These are phyloP conservation scores for Micractinium conductrix DNA, from an alignment of 139 green algal genomes.

Conservation along the genomic window DNA sequence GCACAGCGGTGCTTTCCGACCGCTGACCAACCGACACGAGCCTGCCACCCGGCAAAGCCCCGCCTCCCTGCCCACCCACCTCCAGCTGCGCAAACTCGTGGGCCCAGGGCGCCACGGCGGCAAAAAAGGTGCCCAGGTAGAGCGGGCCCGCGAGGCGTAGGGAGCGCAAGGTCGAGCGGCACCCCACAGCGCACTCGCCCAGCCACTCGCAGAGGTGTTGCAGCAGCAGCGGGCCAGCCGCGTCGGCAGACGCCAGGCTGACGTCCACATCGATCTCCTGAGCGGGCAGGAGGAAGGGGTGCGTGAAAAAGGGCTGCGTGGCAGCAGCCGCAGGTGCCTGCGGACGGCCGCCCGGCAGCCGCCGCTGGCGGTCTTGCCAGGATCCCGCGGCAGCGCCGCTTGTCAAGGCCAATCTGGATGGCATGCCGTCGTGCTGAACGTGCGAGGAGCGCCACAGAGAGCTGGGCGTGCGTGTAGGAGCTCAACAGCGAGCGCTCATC, in stretches of 20 bases:
- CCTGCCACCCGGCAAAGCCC: background rate
- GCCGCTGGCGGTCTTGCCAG: no score
- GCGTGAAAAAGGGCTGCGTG: background rate
- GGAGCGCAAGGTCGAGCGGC: background rate
- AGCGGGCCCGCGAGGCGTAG: background rate
- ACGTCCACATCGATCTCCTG: slow-evolving; percentile 10
- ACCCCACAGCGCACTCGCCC: background rate
- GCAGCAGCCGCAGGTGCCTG: background rate
- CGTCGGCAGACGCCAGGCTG: background rate
- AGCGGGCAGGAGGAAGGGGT: background rate
- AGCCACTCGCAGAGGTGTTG: background rate
- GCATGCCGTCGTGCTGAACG: no score
- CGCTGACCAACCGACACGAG: no score
- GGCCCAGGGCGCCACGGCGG: background rate
- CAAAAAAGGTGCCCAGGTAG: slow-evolving; percentile 1
- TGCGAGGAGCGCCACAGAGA: no score
- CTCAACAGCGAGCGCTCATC: no score
- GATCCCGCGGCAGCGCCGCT: no score
- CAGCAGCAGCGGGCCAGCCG: background rate
- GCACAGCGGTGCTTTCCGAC: background rate
- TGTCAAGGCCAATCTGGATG: no score
- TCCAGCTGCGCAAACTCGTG: background rate
- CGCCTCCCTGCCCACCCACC: background rate
- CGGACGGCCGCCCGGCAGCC: no score
- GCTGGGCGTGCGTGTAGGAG: no score